Evolutionary conservation across 768 basidiomycete genomes (phyloP), one percentile per base, ranked within the genome.

Genomic region (Serendipita sp.): DNA sequence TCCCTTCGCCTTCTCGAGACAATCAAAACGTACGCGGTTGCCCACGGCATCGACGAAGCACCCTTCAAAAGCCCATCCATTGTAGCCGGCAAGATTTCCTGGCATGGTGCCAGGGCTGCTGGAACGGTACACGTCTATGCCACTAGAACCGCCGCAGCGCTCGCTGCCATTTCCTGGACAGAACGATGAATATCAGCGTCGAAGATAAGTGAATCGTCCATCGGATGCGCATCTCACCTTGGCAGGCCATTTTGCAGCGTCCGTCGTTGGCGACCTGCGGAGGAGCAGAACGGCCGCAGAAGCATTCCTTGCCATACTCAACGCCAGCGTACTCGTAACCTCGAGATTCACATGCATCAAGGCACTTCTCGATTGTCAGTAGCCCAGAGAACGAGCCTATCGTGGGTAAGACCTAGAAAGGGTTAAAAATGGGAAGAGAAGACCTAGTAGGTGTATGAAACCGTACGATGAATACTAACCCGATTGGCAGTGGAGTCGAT

Each of bases 161-260:
- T 42, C 42, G 11, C 20, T 11, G 42, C 20, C 13, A 20, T 42
- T 42, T 11, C 42, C 42, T 42, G 42, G 20, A 42, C 11, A 42
- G 13, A 42, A 20, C 11, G 20, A 11, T 42, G 11, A 11, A 42
- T 42, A 11, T 11, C 42, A 42, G 42, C 42, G 42, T 11, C 42
- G 13, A 42, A 11, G 13, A 42, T 42, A 11, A 42, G 42, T 42
- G 42, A 42, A 20, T 20, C 20, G 42, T 42, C 42, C 42, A 11
- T 42, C 13, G 13, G 20, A 42, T 11, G 42, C 20, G 13, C 42
- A 11, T 11, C 42, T 63, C 53, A 17, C 62, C 62, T 9, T 30
- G n/a, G 34, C 62, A 63, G 26, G 62, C 53, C 53, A 60, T 60
- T 48, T 30, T 63, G 62, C 62, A 63, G 7, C 22, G n/a, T n/a